These are phyloP conservation scores for Dalbergia cochinchinensis DNA, from an alignment of 306 rosid species.

Conservation along the genomic window DNA sequence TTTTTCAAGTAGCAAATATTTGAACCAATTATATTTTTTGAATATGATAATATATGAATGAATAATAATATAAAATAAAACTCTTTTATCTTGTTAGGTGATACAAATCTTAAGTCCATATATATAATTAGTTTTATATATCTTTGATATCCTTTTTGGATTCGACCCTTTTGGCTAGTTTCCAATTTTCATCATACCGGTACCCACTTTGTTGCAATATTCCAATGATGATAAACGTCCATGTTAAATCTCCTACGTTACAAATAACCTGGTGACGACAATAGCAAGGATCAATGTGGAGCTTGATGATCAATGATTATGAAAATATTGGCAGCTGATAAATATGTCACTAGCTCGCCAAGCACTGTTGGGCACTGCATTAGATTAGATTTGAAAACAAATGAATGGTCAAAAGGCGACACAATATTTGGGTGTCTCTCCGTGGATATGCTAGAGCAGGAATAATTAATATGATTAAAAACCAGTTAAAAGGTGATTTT, in stretches of 20 bases:
- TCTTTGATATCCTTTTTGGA: background rate
- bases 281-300: conserved; percentile 2
- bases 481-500: background rate
- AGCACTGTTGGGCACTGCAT: conserved; percentile 17
- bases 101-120: no score
- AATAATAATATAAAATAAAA: no score
- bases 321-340: conserved; percentile 38
- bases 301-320: conserved; percentile 35
- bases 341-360: conserved; percentile 11
- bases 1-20: no score
- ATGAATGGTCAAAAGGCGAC: conserved; percentile 15
- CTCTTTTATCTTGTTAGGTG: no score
- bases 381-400: background rate
- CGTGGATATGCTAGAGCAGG: background rate
- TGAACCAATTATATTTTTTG: no score
- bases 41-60: no score
- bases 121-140: background rate
- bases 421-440: background rate
- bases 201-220: background rate
- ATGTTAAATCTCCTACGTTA: background rate
- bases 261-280: background rate
- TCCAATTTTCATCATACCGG: conserved; percentile 2
- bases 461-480: background rate
- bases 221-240: conserved; percentile 13
- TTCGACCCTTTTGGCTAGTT: background rate